A percentile compares a stretch with the other conserved stretches of the same genome.
Evolutionary conservation across 2,329 filamentous ascomycete species (phyloP).

Genomic region (Bipolaris bicolor): DNA sequence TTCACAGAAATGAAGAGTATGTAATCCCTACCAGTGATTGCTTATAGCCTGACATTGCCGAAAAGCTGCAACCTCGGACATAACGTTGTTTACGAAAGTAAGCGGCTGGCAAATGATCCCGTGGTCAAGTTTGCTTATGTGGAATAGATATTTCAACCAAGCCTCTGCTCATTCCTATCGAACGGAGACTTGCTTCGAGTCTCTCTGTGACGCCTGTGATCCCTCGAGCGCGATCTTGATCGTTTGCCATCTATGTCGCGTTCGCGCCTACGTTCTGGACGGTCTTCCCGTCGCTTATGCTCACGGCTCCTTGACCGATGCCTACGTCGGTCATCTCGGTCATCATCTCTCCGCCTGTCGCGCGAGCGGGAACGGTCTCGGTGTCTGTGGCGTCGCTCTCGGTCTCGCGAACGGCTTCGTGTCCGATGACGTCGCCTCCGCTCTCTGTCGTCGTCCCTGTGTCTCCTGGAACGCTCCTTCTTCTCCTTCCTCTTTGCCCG

Average conservation of each 20-base stretch:
- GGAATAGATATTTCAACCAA: slow-evolving; percentile 9
- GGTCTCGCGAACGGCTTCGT: slow-evolving; percentile 36
- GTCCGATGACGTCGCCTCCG: slow-evolving; percentile 34
- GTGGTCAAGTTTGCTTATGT: background rate
- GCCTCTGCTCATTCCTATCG: slow-evolving; percentile 16
- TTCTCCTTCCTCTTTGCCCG: slow-evolving; percentile 24
- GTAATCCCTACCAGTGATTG: background rate
- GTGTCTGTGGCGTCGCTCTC: slow-evolving; percentile 37
- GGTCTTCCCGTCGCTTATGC: slow-evolving; percentile 32
- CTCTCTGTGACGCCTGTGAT: slow-evolving; percentile 23
- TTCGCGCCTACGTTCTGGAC: slow-evolving; percentile 30
- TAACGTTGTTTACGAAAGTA: background rate
- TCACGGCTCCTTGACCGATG: slow-evolving; percentile 41
- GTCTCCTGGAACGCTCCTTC: slow-evolving; percentile 35
- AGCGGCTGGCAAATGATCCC: background rate
- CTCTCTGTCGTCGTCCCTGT: slow-evolving; percentile 34
- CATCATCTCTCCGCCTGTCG: slow-evolving; percentile 33
- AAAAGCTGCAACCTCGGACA: background rate
- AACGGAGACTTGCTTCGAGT: slow-evolving; percentile 31
- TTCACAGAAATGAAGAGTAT: background rate
- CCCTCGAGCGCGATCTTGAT: slow-evolving; percentile 33
- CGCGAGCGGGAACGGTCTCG: slow-evolving; percentile 37
- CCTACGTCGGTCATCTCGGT: slow-evolving; percentile 40
- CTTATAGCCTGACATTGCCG: background rate
- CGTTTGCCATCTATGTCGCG: slow-evolving; percentile 32